Evolutionary conservation across 208 protist genomes (phyloP).

Genomic region (Vickermania ingenoplastis): DNA sequence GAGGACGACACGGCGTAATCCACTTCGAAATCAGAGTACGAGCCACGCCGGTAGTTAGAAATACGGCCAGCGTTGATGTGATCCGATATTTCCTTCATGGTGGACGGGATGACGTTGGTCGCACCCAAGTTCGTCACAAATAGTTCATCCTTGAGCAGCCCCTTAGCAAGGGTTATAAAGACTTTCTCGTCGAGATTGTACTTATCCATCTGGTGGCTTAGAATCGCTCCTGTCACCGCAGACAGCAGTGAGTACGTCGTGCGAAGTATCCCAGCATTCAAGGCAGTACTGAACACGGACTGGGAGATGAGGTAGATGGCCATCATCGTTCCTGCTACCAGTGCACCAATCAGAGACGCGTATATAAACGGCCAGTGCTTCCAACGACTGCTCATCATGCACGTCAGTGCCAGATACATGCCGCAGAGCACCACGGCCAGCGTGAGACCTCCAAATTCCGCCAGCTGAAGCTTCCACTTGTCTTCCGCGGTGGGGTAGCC

Average conservation of each 20-base stretch:
- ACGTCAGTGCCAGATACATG: background rate
- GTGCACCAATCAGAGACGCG: background rate
- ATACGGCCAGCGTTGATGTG: background rate
- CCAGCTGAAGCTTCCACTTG: background rate
- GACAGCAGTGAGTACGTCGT: background rate
- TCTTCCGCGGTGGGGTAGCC: background rate
- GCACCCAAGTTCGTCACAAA: background rate
- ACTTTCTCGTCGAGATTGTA: background rate
- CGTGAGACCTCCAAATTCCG: background rate
- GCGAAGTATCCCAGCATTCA: background rate
- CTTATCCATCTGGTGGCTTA: background rate
- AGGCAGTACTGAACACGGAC: background rate
- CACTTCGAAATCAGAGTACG: background rate
- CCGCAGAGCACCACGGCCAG: background rate
- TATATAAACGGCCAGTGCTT: background rate
- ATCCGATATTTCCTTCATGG: background rate
- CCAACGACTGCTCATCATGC: background rate
- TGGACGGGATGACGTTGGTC: background rate
- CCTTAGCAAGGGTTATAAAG: background rate
- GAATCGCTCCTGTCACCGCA: background rate
- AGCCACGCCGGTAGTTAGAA: background rate
- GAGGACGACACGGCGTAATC: background rate
- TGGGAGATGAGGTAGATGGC: background rate
- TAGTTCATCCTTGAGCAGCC: background rate
- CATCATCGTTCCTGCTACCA: background rate